A percentile compares a stretch with the other conserved stretches of the same genome.
Evolutionary conservation across 208 protist genomes (phyloP).

Genomic region (Leishmania tropica): DNA sequence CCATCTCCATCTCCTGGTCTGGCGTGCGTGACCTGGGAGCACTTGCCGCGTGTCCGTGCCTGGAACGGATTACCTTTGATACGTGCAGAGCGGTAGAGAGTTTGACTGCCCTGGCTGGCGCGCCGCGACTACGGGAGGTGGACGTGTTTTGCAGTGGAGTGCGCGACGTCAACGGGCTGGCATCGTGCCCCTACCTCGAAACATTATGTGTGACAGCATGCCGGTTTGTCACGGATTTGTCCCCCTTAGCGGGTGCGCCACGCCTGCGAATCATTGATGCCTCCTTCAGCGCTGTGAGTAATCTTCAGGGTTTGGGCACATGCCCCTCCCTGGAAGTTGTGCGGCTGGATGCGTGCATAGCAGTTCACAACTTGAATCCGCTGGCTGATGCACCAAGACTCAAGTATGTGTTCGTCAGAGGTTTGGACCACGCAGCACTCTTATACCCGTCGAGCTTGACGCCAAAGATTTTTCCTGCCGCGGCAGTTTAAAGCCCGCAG

Average conservation of each 20-base stretch:
- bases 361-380: background rate
- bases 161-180: slow-evolving; percentile 1
- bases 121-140: slow-evolving; percentile 5
- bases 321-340: slow-evolving; percentile 13
- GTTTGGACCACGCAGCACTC: background rate
- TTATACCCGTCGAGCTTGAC: slow-evolving; percentile 1
- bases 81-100: slow-evolving; percentile 7
- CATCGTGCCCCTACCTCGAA: slow-evolving; percentile 10
- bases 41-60: background rate
- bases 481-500: background rate
- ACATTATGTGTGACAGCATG: slow-evolving; percentile 1
- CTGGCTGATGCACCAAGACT: slow-evolving; percentile 12
- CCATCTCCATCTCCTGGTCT: slow-evolving; percentile 12
- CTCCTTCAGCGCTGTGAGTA: slow-evolving; percentile 11
- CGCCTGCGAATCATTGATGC: slow-evolving; percentile 11
- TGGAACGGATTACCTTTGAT: slow-evolving; percentile 6
- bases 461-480: slow-evolving; percentile 6
- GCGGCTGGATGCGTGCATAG: slow-evolving; percentile 9
- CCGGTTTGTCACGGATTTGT: slow-evolving; percentile 7
- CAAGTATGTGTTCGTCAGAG: slow-evolving; percentile 7
- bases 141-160: slow-evolving; percentile 12
- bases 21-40: slow-evolving; percentile 4
- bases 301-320: slow-evolving; percentile 1
- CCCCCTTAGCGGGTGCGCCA: slow-evolving; percentile 14
- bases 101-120: slow-evolving; percentile 2